Percentiles rank a stretch among this genome's conserved stretches.
Evolutionary conservation across 2,329 filamentous ascomycete species (phyloP).

Genomic region (Talaromyces sp.): DNA sequence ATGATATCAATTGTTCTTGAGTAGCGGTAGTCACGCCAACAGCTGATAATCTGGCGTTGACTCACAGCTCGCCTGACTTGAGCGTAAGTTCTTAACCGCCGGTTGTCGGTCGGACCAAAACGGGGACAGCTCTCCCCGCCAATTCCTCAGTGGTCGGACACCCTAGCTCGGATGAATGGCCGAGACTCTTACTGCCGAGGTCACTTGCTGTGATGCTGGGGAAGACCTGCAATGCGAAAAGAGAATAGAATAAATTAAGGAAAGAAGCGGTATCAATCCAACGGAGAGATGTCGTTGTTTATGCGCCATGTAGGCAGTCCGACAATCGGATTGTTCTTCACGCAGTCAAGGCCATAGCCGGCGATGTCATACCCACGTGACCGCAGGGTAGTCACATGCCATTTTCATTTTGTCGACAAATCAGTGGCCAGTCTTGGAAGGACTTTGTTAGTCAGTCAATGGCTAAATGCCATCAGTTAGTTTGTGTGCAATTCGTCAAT

Average conservation of each 20-base stretch:
- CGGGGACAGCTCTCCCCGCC: constrained; percentile 19
- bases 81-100: neutral
- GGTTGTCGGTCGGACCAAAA: constrained; percentile 20
- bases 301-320: neutral
- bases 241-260: neutral
- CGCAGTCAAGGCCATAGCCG: neutral
- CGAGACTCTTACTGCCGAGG: constrained; percentile 18
- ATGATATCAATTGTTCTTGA: neutral
- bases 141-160: constrained; percentile 3
- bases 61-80: constrained; percentile 7
- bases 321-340: neutral
- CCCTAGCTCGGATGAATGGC: constrained; percentile 2
- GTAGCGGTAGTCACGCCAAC: neutral
- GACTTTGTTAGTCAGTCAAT: no score
- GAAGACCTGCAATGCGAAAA: neutral
- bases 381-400: neutral
- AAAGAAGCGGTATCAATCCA: neutral
- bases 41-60: neutral
- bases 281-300: neutral
- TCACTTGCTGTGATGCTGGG: constrained; percentile 4
- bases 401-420: neutral
- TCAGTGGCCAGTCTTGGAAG: neutral
- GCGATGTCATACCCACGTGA: neutral
- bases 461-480: neutral
- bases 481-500: neutral